Conservation (phyloP, 2,329 filamentous ascomycete genomes). For the Fusarium avenaceum region DNA sequence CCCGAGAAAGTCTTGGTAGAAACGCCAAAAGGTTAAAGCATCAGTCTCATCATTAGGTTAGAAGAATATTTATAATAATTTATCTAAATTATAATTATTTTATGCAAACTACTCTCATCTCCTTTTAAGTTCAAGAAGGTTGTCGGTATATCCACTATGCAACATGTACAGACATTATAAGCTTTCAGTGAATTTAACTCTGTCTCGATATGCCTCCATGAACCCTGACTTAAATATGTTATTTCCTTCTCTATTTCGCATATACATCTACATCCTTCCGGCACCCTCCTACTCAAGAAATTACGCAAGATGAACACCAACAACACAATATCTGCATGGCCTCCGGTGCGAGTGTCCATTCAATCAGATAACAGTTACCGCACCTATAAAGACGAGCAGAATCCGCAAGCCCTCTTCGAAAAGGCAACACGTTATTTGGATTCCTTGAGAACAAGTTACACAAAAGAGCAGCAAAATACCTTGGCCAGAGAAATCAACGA, state of each 20-base stretch:
- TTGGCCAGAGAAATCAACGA: constrained; percentile 29
- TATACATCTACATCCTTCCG: no score
- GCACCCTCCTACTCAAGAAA: neutral
- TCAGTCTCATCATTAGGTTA: neutral
- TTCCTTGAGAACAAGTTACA: neutral
- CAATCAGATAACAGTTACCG: constrained; percentile 19
- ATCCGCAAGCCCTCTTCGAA: constrained; percentile 26
- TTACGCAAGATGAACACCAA: neutral
- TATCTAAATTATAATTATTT: neutral
- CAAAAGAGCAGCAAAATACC: constrained; percentile 12
- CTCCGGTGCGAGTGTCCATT: neutral
- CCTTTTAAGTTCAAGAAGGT: neutral
- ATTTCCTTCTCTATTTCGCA: no score
- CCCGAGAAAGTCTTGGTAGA: no score
- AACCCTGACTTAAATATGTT: no score
- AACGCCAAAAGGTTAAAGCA: no score
- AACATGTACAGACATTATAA: no score
- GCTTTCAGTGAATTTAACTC: no score
- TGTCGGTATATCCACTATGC: neutral
- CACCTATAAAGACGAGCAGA: constrained; percentile 13
- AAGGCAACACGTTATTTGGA: constrained; percentile 17
- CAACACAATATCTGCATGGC: constrained; percentile 3
- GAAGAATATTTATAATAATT: neutral
- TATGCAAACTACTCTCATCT: neutral
- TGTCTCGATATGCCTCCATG: no score